A percentile compares a stretch with the other conserved stretches of the same genome.
phyloP scores from a whole-genome alignment of 441 rosid genomes.

The Lepidium campestre region DNA sequence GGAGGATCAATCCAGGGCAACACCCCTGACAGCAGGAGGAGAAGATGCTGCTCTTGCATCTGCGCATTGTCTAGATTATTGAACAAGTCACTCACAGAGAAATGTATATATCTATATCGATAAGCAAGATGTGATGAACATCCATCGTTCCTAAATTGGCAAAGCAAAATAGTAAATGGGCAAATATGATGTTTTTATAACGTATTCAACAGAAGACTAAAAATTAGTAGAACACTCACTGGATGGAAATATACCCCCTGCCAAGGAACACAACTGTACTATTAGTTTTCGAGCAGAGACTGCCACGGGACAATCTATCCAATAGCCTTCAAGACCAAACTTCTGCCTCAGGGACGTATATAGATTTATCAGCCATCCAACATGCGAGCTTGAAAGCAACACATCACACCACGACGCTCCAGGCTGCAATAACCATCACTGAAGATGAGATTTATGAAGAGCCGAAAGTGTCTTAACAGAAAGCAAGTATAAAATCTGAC shows the following conservation, averaged over 20 bases:
- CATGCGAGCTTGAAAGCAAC: constrained; percentile 85
- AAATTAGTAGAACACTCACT: constrained; percentile 38
- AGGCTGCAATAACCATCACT: constrained; percentile 60
- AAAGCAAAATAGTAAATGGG: constrained; percentile 1
- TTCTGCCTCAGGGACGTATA: constrained; percentile 80
- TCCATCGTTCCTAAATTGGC: background rate
- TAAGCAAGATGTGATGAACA: constrained; percentile 2
- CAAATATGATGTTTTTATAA: constrained; percentile 1
- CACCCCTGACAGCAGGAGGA: constrained; percentile 82
- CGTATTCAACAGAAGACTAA: background rate
- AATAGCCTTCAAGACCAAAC: constrained; percentile 63
- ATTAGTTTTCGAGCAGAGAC: constrained; percentile 93
- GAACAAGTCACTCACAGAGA: constrained; percentile 30
- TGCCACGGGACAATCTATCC: constrained; percentile 94
- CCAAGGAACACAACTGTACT: constrained; percentile 84
- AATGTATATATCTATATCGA: constrained; percentile 1
- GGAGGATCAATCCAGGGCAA: constrained; percentile 93
- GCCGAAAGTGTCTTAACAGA: constrained; percentile 1
- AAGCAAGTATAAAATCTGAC: constrained; percentile 1
- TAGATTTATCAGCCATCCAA: constrained; percentile 72
- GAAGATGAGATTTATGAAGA: constrained; percentile 18
- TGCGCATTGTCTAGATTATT: constrained; percentile 60
- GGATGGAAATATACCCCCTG: constrained; percentile 73
- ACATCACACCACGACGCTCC: constrained; percentile 89
- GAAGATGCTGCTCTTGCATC: constrained; percentile 76